These are phyloP conservation scores for Diplogelasinospora grovesii DNA, from an alignment of 495 filamentous ascomycete genomes.

Conservation along the genomic window DNA sequence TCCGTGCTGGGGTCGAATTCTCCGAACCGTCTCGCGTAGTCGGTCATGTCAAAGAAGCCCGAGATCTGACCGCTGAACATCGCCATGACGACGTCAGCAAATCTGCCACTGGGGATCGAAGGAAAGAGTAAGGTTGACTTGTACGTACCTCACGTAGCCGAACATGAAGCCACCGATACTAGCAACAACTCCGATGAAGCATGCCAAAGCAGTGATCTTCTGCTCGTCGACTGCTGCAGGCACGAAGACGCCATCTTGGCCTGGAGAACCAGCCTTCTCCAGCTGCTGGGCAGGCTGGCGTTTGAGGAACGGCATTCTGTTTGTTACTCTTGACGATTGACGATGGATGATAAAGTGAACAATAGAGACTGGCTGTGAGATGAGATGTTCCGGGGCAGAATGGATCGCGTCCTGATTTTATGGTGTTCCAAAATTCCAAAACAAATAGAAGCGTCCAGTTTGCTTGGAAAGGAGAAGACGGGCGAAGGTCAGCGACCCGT, in stretches of 20 bases:
- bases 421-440: no score
- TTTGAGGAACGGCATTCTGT: slow-evolving; percentile 2
- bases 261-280: slow-evolving; percentile 1
- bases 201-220: slow-evolving; percentile 31
- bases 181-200: slow-evolving; percentile 39
- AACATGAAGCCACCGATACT: slow-evolving; percentile 79
- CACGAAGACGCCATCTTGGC: neutral
- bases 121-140: slow-evolving; percentile 10
- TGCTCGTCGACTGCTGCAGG: slow-evolving; percentile 13
- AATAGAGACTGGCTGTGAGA: neutral
- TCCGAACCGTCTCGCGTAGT: slow-evolving; percentile 46
- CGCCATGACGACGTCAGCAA: slow-evolving; percentile 3
- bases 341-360: neutral
- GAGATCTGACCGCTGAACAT: slow-evolving; percentile 33
- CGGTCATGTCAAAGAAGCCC: slow-evolving; percentile 56
- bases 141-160: slow-evolving; percentile 68
- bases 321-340: neutral
- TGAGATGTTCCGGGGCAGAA: neutral
- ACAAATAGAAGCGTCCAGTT: neutral
- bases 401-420: neutral
- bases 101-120: neutral
- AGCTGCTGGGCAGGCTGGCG: neutral
- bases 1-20: slow-evolving; percentile 21
- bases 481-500: no score
- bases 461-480: neutral